A percentile compares a stretch with the other conserved stretches of the same genome.
phyloP scores from a whole-genome alignment of 345 rosid genomes.

The Euphorbia lathyris region DNA sequence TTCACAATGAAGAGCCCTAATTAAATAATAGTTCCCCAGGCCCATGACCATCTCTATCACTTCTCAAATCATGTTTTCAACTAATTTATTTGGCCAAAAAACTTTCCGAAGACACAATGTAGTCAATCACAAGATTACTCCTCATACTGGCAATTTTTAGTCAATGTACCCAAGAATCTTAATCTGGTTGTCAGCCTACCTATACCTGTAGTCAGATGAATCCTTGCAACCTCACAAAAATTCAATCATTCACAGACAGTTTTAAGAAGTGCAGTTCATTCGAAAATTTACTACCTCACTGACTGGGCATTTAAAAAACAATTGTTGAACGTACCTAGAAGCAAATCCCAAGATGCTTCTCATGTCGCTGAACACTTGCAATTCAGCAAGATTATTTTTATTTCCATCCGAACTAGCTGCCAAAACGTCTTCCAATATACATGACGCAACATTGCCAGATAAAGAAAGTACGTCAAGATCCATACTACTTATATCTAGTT shows the following conservation, averaged over 20 bases:
- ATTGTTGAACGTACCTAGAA: slow-evolving; percentile 35
- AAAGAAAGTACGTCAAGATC: slow-evolving; percentile 27
- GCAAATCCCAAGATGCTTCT: slow-evolving; percentile 26
- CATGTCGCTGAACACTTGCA: slow-evolving; percentile 5
- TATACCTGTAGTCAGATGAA: background rate
- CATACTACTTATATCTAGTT: slow-evolving; percentile 21
- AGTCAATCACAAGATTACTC: background rate
- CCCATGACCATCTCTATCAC: background rate
- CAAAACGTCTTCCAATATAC: slow-evolving; percentile 32
- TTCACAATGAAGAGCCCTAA: too few relatives aligned
- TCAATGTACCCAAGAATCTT: background rate
- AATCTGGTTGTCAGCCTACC: slow-evolving; percentile 1
- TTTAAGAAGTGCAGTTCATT: too few relatives aligned
- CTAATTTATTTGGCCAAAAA: background rate
- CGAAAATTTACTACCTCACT: background rate
- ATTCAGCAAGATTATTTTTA: slow-evolving; percentile 12
- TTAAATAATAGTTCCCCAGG: too few relatives aligned
- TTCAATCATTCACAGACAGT: background rate
- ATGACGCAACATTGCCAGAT: slow-evolving; percentile 31
- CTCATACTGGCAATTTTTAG: background rate
- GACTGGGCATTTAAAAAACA: slow-evolving; percentile 6
- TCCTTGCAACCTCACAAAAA: slow-evolving; percentile 2
- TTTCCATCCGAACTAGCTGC: slow-evolving; percentile 23
- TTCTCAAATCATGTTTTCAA: background rate
- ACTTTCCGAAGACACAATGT: background rate